A percentile compares a stretch with the other conserved stretches of the same genome.
Conservation (phyloP, 306 rosid species). For the Lotus japonicus region DNA sequence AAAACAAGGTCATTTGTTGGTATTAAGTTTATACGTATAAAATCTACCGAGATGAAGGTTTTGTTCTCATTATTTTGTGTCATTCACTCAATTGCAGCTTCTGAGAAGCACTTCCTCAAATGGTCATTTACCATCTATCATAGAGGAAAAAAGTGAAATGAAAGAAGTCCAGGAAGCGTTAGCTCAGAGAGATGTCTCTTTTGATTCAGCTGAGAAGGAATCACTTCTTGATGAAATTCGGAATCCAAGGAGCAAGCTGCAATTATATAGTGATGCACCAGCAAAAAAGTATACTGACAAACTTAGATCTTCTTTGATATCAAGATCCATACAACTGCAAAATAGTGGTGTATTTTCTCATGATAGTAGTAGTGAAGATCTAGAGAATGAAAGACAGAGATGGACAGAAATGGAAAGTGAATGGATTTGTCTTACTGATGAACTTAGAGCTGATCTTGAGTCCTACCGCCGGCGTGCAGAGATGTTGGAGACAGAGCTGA, state of each 20-base stretch:
- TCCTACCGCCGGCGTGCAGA: constrained; percentile 60
- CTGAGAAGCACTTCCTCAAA: constrained; percentile 17
- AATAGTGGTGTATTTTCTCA: constrained; percentile 47
- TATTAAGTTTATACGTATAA: background rate
- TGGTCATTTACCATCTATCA: constrained; percentile 20
- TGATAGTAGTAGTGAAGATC: constrained; percentile 46
- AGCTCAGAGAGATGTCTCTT: constrained; percentile 24
- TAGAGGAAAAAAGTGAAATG: constrained; percentile 56
- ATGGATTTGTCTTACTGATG: constrained; percentile 95
- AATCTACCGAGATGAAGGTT: background rate
- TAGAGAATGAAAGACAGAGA: constrained; percentile 69
- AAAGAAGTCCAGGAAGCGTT: constrained; percentile 63
- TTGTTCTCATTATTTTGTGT: background rate
- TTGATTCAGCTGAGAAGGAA: constrained; percentile 75
- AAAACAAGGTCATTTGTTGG: constrained; percentile 23
- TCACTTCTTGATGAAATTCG: constrained; percentile 78
- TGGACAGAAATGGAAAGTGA: constrained; percentile 99
- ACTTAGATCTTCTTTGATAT: constrained; percentile 69
- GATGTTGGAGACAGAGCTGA: constrained; percentile 67
- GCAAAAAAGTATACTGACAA: constrained; percentile 65
- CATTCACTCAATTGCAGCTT: constrained; percentile 42
- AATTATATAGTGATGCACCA: constrained; percentile 39
- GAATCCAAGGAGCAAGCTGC: constrained; percentile 59
- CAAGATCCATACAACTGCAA: constrained; percentile 68
- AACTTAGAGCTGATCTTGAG: constrained; percentile 77